Base-by-base conservation (phyloP, 805 yeast genomes). In the Candida dajiaensis region DNA sequence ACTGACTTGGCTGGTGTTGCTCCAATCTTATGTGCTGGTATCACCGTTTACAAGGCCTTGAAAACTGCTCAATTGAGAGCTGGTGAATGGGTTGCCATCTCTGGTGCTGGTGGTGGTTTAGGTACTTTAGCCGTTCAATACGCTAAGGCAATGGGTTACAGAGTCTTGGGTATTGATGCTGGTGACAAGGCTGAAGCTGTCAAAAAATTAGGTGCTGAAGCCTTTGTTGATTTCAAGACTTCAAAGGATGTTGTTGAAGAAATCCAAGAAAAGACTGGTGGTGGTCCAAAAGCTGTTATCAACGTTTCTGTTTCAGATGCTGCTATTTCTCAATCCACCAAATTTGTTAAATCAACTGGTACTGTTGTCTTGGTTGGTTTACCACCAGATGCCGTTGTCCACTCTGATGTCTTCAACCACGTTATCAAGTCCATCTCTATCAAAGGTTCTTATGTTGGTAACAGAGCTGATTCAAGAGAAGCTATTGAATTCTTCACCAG, bases 21-120 rank as follows among this genome's bases (percentile, higher is more conserved):
- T 6, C 95, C 96, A 57, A 80, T 87, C 61, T 76, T 88, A 59
- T 87, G 96, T 71, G 96, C 95, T 16, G 96, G 96, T 68, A 78
- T 87, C 69, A 87, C 96, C 35, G 95, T 85, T 46, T 87, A 87
- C 80, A 87, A 86, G 74, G 96, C 95, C 28, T 72, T 87, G 64
- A 86, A 86, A 76, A 83, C 85, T 40, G 86, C 94, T 29, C 75
- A 76, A 39, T 70, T 82, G 57, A 62, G 51, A 44, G 77, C 88
- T 44, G 89, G 89, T 44, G 71, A 66, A 42, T 69, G 78, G 48
- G 72, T 67, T 58, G 71, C 69, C 38, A 46, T 49, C 41, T 43
- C 50, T 23, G 52, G 52, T 49, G 52, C 52, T 9, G 52, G 50
- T 46, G 52, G 52, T 49, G 52, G 52, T 38, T 26, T 49, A 28